Conservation (phyloP, 2,329 filamentous ascomycete genomes). For the Cryphonectria carpinicola region DNA sequence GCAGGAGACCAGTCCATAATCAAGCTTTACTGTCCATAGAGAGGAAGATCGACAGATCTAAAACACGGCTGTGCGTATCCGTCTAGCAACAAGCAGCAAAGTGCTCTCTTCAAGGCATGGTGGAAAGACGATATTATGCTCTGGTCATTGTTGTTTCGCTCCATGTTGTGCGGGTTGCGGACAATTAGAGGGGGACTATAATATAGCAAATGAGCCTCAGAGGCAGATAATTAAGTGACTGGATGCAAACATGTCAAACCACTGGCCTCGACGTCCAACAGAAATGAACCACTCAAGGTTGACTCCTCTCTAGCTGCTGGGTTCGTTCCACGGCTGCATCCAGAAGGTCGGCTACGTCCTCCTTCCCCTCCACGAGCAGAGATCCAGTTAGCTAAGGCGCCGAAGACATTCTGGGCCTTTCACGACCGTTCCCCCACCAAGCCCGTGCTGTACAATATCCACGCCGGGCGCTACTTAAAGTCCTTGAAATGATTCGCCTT, state of each 20-base stretch:
- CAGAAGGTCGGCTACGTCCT: background rate
- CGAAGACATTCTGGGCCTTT: background rate
- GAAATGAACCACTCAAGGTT: accelerated
- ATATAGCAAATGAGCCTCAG: background rate
- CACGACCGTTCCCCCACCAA: background rate
- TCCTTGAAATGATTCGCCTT: background rate
- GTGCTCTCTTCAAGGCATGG: background rate
- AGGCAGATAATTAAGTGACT: background rate
- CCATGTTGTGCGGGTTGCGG: background rate
- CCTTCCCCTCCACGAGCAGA: background rate
- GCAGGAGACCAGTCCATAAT: background rate
- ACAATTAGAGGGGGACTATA: background rate
- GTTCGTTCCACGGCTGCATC: background rate
- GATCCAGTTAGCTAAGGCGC: background rate
- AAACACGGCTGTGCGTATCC: background rate
- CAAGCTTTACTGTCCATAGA: background rate
- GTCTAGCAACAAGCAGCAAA: background rate
- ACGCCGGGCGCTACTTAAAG: background rate
- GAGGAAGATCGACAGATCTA: background rate
- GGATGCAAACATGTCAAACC: background rate
- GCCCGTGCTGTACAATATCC: background rate
- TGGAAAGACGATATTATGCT: background rate
- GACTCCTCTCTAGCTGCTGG: background rate
- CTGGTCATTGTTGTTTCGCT: background rate
- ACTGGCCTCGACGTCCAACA: no score